These are phyloP conservation scores for Diaporthe helianthi DNA, from an alignment of 2,329 filamentous ascomycete species.

Conservation along the genomic window DNA sequence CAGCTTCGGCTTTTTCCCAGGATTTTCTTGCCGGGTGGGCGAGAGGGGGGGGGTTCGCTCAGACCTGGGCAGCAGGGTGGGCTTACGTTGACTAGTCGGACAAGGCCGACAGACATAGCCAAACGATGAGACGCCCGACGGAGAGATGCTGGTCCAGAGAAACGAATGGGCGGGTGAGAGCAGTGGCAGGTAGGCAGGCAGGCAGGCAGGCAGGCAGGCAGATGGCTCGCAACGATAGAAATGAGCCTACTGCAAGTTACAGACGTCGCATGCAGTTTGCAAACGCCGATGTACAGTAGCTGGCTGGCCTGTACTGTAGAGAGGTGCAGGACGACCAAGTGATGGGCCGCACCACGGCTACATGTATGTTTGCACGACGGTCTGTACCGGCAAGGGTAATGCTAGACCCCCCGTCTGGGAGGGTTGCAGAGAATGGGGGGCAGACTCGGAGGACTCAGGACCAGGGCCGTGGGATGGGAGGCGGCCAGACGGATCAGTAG, in stretches of 20 bases:
- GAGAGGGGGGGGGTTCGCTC: neutral
- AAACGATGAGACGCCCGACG: slow-evolving; percentile 19
- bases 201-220: too few species aligned
- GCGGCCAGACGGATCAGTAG: slow-evolving; percentile 38
- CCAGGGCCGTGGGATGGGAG: slow-evolving; percentile 40
- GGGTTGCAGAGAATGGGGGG: slow-evolving; percentile 38
- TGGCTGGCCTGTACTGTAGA: slow-evolving; percentile 35
- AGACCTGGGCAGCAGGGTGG: slow-evolving; percentile 6
- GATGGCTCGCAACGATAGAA: slow-evolving; percentile 28
- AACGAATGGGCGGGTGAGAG: slow-evolving; percentile 16
- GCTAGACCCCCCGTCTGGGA: slow-evolving; percentile 30
- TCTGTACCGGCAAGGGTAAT: slow-evolving; percentile 48
- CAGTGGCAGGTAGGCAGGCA: too few species aligned
- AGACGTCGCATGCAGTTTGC: slow-evolving; percentile 43
- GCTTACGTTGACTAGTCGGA: slow-evolving; percentile 28
- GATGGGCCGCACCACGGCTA: slow-evolving; percentile 41
- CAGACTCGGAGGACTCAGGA: slow-evolving; percentile 27
- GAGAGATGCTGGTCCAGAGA: slow-evolving; percentile 16
- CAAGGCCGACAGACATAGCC: slow-evolving; percentile 22
- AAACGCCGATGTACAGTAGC: slow-evolving; percentile 38
- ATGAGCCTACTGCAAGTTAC: slow-evolving; percentile 41
- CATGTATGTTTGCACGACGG: slow-evolving; percentile 49
- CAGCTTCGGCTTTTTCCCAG: neutral
- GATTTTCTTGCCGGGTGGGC: neutral
- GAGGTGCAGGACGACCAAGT: slow-evolving; percentile 41